Conservation (phyloP, 495 filamentous ascomycete species). For the Penicillium crystallinum region DNA sequence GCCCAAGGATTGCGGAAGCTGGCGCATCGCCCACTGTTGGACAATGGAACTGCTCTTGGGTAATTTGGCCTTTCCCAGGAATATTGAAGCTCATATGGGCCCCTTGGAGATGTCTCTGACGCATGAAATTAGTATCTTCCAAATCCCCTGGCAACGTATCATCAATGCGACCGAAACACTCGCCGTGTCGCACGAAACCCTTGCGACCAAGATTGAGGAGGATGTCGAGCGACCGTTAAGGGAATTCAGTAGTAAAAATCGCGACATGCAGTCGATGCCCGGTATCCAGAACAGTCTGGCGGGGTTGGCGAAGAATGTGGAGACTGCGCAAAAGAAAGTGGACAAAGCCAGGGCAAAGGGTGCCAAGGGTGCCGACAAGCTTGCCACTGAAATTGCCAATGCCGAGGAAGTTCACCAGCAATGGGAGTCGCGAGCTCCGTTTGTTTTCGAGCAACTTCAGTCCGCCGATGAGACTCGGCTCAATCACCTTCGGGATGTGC, state of each 20-base stretch:
- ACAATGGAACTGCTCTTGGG: constrained; percentile 78
- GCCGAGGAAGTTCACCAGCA: constrained; percentile 73
- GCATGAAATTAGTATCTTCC: constrained; percentile 67
- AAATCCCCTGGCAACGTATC: constrained; percentile 88
- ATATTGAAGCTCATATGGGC: not conserved
- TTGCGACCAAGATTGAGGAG: constrained; percentile 79
- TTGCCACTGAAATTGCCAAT: constrained; percentile 67
- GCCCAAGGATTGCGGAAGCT: constrained; percentile 79
- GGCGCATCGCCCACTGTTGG: constrained; percentile 59
- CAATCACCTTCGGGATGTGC: constrained; percentile 85
- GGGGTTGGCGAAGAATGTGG: constrained; percentile 77
- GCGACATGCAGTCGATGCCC: constrained; percentile 79
- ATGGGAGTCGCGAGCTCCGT: constrained; percentile 95
- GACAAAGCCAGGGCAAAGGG: constrained; percentile 82
- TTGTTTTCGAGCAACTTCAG: constrained; percentile 92
- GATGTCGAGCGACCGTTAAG: constrained; percentile 87
- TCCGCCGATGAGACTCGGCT: constrained; percentile 82
- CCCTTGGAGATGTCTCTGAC: constrained; percentile 1
- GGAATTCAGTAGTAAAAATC: constrained; percentile 62
- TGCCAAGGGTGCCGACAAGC: constrained; percentile 71
- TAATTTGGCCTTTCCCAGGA: constrained; percentile 38
- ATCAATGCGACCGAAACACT: constrained; percentile 71
- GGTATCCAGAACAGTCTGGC: constrained; percentile 77
- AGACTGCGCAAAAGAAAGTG: constrained; percentile 76
- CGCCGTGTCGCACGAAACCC: constrained; percentile 76